A percentile compares a stretch with the other conserved stretches of the same genome.
Conservation (phyloP, 202 grass and related monocot species). For the Thinopyrum obtusiflorum region DNA sequence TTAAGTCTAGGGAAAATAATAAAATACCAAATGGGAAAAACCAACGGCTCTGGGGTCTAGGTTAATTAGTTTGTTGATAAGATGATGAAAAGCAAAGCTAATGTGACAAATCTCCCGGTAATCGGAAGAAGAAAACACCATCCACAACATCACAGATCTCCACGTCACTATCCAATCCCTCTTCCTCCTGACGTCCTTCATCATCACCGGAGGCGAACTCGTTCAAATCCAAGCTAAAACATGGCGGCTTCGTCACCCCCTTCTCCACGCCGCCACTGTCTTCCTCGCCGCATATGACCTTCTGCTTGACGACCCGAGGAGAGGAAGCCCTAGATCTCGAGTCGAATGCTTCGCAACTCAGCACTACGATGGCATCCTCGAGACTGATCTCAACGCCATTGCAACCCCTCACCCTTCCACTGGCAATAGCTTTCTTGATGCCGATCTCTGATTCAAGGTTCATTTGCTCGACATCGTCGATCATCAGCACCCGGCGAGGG, state of each 20-base stretch:
- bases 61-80: not conserved
- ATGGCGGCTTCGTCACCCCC: not conserved
- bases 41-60: conserved; percentile 23
- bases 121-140: conserved; percentile 59
- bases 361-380: conserved; percentile 64
- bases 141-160: conserved; percentile 53
- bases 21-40: not conserved
- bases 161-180: conserved; percentile 7
- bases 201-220: conserved; percentile 29
- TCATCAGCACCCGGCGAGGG: conserved; percentile 66
- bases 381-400: conserved; percentile 41
- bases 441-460: conserved; percentile 36
- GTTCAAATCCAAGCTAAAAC: conserved; percentile 85
- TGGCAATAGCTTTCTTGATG: conserved; percentile 50
- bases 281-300: conserved; percentile 11
- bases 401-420: conserved; percentile 34
- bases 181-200: conserved; percentile 7
- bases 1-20: not conserved
- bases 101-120: conserved; percentile 35
- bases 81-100: conserved; percentile 15
- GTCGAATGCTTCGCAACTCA: conserved; percentile 55
- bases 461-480: conserved; percentile 54
- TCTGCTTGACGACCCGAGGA: conserved; percentile 42
- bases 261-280: conserved; percentile 16
- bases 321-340: conserved; percentile 43